phyloP scores from a whole-genome alignment of 768 basidiomycete genomes.

The Phlebiopsis gigantea region DNA sequence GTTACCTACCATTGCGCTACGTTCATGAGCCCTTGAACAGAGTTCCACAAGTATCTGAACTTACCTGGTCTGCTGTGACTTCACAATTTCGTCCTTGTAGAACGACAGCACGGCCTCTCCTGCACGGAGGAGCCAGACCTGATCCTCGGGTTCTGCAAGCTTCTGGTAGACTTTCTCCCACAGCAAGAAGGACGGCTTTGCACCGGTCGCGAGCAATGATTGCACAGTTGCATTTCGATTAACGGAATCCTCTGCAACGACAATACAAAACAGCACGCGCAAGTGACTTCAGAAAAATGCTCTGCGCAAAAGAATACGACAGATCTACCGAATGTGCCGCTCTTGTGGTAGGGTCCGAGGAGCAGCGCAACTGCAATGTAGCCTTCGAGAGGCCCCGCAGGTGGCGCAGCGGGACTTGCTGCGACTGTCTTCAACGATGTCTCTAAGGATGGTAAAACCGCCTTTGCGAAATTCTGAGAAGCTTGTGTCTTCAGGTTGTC shows the following conservation, averaged over 20 bases:
- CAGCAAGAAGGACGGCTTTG: conserved; percentile 81
- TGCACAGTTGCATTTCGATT: conserved; percentile 44
- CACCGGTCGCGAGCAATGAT: conserved; percentile 38
- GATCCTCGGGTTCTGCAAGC: conserved; percentile 52
- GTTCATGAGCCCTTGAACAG: not conserved
- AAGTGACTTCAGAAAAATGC: conserved; percentile 5
- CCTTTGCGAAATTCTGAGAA: conserved; percentile 46
- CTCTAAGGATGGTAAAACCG: conserved; percentile 61
- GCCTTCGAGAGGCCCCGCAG: conserved; percentile 74
- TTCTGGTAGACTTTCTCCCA: conserved; percentile 88
- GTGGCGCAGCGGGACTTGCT: conserved; percentile 51
- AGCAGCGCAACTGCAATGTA: conserved; percentile 71
- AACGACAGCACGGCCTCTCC: conserved; percentile 42
- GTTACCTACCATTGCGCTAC: conserved; percentile 57
- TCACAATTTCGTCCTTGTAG: conserved; percentile 45
- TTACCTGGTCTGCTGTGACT: conserved; percentile 53
- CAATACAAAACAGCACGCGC: conserved; percentile 7
- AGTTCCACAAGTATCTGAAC: conserved; percentile 11
- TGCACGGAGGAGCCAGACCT: conserved; percentile 73
- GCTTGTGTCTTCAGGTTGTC: conserved; percentile 34
- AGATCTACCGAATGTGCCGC: conserved; percentile 49
- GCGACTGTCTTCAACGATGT: conserved; percentile 60
- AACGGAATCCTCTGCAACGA: conserved; percentile 39
- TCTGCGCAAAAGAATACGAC: conserved; percentile 7
- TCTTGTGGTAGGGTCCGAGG: conserved; percentile 52